Conservation (phyloP, 75 land plant genomes). For the Azolla pinnata region DNA sequence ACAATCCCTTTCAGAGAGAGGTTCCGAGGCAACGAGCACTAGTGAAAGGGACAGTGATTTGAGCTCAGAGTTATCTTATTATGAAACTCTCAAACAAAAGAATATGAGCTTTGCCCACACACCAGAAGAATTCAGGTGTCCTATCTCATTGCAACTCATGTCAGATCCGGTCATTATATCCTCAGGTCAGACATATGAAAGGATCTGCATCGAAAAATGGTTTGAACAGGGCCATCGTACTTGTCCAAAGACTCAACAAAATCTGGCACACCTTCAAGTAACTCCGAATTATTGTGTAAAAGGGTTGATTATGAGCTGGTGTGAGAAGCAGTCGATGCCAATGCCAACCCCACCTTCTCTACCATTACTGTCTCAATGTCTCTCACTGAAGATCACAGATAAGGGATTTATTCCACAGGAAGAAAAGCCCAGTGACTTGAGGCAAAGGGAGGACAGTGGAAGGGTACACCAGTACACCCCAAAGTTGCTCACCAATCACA, state of each 20-base stretch:
- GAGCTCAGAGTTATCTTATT: constrained; percentile 29
- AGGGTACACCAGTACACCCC: too few relatives aligned
- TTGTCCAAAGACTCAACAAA: constrained; percentile 87
- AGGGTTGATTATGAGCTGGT: constrained; percentile 79
- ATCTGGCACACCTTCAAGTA: constrained; percentile 46
- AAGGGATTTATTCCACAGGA: too few relatives aligned
- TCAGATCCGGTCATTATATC: constrained; percentile 90
- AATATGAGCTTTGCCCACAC: constrained; percentile 33
- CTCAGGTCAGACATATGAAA: constrained; percentile 93
- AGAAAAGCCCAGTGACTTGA: too few relatives aligned
- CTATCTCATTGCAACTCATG: constrained; percentile 92
- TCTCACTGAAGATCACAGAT: constrained; percentile 25
- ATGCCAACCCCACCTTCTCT: constrained; percentile 54
- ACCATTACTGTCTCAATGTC: constrained; percentile 33
- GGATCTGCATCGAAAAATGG: constrained; percentile 87
- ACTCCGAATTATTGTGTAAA: constrained; percentile 88
- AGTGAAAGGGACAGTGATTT: constrained; percentile 5
- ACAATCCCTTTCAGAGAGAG: constrained; percentile 11
- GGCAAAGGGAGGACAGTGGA: too few relatives aligned
- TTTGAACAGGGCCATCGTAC: constrained; percentile 73
- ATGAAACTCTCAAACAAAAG: constrained; percentile 34
- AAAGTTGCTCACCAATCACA: too few relatives aligned
- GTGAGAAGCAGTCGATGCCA: constrained; percentile 54
- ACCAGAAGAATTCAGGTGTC: constrained; percentile 87
- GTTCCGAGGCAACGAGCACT: constrained; percentile 7